These are phyloP conservation scores for Trichopus zeylanicus DNA, from an alignment of 116 monocot species.

Conservation along the genomic window DNA sequence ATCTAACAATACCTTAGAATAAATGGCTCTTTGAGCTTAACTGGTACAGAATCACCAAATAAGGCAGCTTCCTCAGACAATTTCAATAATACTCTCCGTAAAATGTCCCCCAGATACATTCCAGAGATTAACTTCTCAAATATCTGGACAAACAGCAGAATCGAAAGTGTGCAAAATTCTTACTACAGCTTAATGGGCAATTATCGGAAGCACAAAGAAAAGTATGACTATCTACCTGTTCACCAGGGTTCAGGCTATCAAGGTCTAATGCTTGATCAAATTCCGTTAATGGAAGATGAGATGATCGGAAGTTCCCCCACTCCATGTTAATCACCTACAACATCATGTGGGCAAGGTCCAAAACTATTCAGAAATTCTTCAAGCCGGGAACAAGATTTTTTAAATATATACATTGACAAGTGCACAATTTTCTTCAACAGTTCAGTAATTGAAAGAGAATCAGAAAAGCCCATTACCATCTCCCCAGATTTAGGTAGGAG, in stretches of 20 bases:
- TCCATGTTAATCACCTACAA: constrained; percentile 85
- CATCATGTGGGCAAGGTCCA: background rate
- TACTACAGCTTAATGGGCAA: too few relatives aligned
- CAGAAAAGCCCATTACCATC: constrained; percentile 31
- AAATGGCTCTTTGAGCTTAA: constrained; percentile 50
- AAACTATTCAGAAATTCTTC: background rate
- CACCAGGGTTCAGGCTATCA: constrained; percentile 71
- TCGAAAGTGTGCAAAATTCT: background rate
- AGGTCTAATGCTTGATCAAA: constrained; percentile 55
- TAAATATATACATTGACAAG: background rate
- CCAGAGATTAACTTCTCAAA: constrained; percentile 77
- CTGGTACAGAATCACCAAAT: constrained; percentile 61
- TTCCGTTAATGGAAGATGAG: constrained; percentile 57
- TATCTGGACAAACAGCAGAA: constrained; percentile 8
- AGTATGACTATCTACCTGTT: constrained; percentile 40
- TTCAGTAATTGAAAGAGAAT: background rate
- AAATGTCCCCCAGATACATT: constrained; percentile 75
- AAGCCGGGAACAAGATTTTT: background rate
- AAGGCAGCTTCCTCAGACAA: constrained; percentile 53
- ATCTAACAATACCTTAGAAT: constrained; percentile 23
- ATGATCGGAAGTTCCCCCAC: constrained; percentile 75
- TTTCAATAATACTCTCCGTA: constrained; percentile 49
- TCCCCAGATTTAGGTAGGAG: constrained; percentile 61
- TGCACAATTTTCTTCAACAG: background rate
- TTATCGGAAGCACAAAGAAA: too few relatives aligned